Percentiles rank a stretch among this genome's conserved stretches.
Evolutionary conservation across 2,329 filamentous ascomycete genomes (phyloP).

Genomic region (Thermochaetoides dissita): DNA sequence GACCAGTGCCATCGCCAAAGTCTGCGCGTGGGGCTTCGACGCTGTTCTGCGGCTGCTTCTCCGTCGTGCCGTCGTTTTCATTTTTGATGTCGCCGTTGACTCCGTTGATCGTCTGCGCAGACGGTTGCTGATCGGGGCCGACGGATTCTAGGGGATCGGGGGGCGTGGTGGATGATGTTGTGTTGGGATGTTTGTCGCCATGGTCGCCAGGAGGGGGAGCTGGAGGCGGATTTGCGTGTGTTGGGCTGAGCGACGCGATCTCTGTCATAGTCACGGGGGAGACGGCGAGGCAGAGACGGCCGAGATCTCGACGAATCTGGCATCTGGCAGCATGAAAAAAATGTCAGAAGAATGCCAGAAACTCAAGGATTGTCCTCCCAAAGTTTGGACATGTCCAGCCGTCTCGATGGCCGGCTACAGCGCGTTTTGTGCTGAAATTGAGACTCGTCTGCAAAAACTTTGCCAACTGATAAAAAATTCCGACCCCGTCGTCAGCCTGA

Average conservation of each 20-base stretch:
- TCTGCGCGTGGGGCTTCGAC: not conserved
- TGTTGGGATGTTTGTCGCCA: constrained; percentile 11
- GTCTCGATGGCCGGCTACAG: constrained; percentile 31
- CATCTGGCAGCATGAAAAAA: constrained; percentile 44
- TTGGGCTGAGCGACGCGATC: constrained; percentile 42
- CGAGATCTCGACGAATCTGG: constrained; percentile 40
- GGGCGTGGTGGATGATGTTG: constrained; percentile 8
- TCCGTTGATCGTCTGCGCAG: constrained; percentile 1
- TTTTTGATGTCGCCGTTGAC: not conserved
- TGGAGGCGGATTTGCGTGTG: constrained; percentile 23
- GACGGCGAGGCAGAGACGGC: constrained; percentile 29
- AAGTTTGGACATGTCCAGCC: constrained; percentile 43
- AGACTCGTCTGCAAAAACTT: constrained; percentile 38
- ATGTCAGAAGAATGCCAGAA: constrained; percentile 37
- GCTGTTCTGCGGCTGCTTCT: not conserved
- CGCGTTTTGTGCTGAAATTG: constrained; percentile 29
- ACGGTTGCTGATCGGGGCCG: not conserved
- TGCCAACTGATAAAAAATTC: constrained; percentile 25
- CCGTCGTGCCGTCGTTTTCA: not conserved
- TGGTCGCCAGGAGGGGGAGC: constrained; percentile 10
- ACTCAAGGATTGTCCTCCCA: constrained; percentile 30
- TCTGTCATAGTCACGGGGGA: constrained; percentile 41
- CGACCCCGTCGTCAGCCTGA: constrained; percentile 11
- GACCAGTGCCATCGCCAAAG: too few species aligned
- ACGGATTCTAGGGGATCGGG: not conserved